Conservation (phyloP, 257 asterid species). For the Galeopsis tetrahit region DNA sequence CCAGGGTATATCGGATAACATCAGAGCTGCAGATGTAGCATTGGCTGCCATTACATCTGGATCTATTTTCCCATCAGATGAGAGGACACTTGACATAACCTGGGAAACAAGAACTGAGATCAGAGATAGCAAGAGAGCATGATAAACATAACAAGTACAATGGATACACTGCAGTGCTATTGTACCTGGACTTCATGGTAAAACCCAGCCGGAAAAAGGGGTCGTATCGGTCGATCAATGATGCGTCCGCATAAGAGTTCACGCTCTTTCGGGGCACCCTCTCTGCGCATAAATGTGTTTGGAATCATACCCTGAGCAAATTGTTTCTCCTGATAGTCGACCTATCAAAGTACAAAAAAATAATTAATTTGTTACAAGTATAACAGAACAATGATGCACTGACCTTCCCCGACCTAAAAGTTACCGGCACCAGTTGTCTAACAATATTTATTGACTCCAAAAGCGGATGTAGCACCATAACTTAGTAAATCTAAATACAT, state of each 20-base stretch:
- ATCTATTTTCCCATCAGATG: slow-evolving; percentile 94
- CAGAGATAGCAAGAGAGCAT: slow-evolving; percentile 26
- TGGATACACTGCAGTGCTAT: slow-evolving; percentile 11
- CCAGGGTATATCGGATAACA: slow-evolving; percentile 98
- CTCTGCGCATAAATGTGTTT: slow-evolving; percentile 87
- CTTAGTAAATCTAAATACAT: neutral
- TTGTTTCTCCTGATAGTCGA: slow-evolving; percentile 96
- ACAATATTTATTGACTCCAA: neutral
- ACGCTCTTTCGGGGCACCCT: slow-evolving; percentile 98
- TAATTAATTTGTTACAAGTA: slow-evolving; percentile 11
- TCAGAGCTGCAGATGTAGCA: slow-evolving; percentile 95
- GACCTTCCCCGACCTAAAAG: neutral
- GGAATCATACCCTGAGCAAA: slow-evolving; percentile 96
- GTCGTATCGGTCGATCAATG: slow-evolving; percentile 94
- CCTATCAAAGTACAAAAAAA: slow-evolving; percentile 52
- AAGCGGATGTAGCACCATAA: neutral
- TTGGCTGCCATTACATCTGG: slow-evolving; percentile 99
- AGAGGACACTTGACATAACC: slow-evolving; percentile 90
- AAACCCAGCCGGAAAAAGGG: slow-evolving; percentile 93
- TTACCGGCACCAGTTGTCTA: slow-evolving; percentile 11
- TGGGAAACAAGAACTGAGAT: slow-evolving; percentile 28
- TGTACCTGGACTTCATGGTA: slow-evolving; percentile 96
- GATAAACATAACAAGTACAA: slow-evolving; percentile 20
- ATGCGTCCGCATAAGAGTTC: slow-evolving; percentile 95
- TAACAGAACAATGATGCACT: slow-evolving; percentile 3